These are phyloP conservation scores for Ulvella scutata DNA, from an alignment of 139 green algal species.

Conservation along the genomic window DNA sequence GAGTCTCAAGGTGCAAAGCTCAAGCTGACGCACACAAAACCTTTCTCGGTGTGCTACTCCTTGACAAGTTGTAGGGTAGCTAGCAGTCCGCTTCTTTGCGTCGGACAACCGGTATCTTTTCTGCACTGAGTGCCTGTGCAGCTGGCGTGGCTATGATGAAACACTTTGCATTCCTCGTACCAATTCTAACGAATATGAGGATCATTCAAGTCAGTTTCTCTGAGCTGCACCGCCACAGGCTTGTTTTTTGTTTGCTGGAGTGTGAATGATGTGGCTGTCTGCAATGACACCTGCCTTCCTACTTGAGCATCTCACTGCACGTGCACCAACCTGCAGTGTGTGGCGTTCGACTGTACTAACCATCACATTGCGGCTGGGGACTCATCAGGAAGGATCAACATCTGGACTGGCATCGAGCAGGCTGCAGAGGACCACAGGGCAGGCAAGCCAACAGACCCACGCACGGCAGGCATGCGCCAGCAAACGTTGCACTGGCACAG, in stretches of 20 bases:
- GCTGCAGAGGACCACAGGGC: neutral
- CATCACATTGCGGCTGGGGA: slow-evolving; percentile 56
- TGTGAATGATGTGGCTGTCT: neutral
- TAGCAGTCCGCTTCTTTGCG: no score
- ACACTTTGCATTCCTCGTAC: slow-evolving; percentile 1
- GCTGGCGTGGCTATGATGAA: neutral
- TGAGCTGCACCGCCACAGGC: neutral
- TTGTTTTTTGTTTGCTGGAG: neutral
- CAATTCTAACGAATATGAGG: neutral
- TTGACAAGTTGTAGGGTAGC: no score
- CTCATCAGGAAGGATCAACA: slow-evolving; percentile 49
- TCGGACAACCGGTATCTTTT: no score
- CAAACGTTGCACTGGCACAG: slow-evolving; percentile 81
- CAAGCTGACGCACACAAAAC: neutral
- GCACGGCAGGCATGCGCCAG: neutral
- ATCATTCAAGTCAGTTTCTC: neutral
- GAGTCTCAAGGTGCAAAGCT: neutral
- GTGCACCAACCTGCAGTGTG: slow-evolving; percentile 25
- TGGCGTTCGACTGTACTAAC: slow-evolving; percentile 35
- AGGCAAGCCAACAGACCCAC: neutral
- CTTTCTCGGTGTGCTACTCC: neutral
- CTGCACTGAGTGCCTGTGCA: no score
- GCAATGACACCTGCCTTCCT: neutral
- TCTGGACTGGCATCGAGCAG: slow-evolving; percentile 34
- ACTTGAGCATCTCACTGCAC: neutral